Conservation (phyloP, 768 basidiomycete genomes). For the Asterophora parasitica region DNA sequence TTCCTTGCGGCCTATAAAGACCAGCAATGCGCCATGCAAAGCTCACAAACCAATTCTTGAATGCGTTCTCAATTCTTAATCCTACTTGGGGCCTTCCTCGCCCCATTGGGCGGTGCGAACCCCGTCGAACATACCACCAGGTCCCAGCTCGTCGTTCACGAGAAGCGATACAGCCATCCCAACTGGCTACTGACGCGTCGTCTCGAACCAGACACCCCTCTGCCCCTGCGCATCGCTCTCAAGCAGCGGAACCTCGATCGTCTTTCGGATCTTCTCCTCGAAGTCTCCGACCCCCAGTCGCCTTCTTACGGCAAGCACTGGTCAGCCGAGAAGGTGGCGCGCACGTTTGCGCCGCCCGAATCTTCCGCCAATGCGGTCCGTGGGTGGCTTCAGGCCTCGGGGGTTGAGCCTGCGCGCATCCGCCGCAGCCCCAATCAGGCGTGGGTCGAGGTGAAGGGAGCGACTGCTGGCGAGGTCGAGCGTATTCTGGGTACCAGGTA, state of each 20-base stretch:
- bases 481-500: constrained; percentile 27
- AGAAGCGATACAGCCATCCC: constrained; percentile 19
- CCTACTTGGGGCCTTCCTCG: not conserved
- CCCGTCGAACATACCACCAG: not conserved
- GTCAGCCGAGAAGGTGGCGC: constrained; percentile 24
- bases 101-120: not conserved
- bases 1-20: no score
- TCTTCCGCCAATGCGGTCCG: constrained; percentile 23
- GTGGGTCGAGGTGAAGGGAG: constrained; percentile 29
- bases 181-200: not conserved
- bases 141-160: constrained; percentile 20
- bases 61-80: not conserved
- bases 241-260: constrained; percentile 28
- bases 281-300: constrained; percentile 32
- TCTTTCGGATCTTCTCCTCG: constrained; percentile 25
- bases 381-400: constrained; percentile 25
- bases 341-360: constrained; percentile 26
- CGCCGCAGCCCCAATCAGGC: constrained; percentile 18
- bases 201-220: not conserved
- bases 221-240: constrained; percentile 32
- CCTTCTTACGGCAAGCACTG: constrained; percentile 32
- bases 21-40: not conserved
- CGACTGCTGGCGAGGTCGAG: constrained; percentile 28
- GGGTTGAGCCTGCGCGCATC: constrained; percentile 21
- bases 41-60: not conserved